Evolutionary conservation across 192 early-diverging fungal genomes (phyloP).

Genomic region (Powellomyces hirtus): DNA sequence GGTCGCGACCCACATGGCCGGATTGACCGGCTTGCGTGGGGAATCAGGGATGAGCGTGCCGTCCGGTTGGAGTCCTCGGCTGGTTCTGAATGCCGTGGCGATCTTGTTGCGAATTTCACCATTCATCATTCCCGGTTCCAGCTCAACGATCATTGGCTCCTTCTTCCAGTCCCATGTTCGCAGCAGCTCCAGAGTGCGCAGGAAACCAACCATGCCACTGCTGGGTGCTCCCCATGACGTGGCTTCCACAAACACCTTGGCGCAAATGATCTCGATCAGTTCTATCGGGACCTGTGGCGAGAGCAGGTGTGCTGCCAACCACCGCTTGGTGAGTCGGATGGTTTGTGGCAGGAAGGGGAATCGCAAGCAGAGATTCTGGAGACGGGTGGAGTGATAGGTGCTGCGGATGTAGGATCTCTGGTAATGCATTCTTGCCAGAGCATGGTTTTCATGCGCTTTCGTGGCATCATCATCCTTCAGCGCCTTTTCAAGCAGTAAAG

Average conservation of each 20-base stretch:
- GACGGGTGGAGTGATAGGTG: conserved; percentile 58
- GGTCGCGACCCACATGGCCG: conserved; percentile 68
- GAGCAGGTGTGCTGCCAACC: conserved; percentile 80
- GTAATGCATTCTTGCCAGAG: background rate
- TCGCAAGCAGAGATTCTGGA: conserved; percentile 74
- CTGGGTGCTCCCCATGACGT: conserved; percentile 52
- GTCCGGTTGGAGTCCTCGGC: conserved; percentile 2
- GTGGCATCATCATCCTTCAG: conserved; percentile 32
- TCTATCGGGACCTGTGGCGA: conserved; percentile 62
- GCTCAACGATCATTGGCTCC: conserved; percentile 77
- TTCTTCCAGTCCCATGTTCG: conserved; percentile 72
- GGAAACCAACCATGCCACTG: conserved; percentile 71
- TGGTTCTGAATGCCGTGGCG: conserved; percentile 43
- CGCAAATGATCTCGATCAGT: conserved; percentile 72
- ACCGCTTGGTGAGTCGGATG: conserved; percentile 86
- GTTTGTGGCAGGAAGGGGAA: conserved; percentile 74
- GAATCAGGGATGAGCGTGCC: background rate
- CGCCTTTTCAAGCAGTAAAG: conserved; percentile 51
- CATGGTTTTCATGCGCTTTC: background rate
- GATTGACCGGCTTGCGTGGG: conserved; percentile 14
- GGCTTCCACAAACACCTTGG: conserved; percentile 68
- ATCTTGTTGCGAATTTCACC: conserved; percentile 29
- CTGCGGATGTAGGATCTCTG: conserved; percentile 38
- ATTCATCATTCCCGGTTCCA: conserved; percentile 59
- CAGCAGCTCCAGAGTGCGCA: conserved; percentile 72